Base-by-base conservation (phyloP, 2,329 filamentous ascomycete species). In the Elsinoe fawcettii region DNA sequence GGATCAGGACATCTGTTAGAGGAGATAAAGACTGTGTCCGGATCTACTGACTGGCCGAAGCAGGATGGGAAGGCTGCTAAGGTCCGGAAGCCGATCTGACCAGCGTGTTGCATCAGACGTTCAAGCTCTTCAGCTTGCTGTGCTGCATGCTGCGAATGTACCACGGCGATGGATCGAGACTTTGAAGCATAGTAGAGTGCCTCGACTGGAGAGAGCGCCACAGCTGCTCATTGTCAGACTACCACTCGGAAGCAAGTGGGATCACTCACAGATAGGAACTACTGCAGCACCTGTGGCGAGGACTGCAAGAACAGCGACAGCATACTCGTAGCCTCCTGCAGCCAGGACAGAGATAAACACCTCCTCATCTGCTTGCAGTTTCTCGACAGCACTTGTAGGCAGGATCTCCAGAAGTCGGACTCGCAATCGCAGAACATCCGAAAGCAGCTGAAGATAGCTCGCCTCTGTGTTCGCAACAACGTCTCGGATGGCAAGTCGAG, bases 281-380 rank as follows among this genome's bases (percentile, higher is more conserved):
- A 72, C 71, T 12, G 74, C 75, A 3, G 73, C 76, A 16, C 75
- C 75, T 1, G 76, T 60, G 7, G 76, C 75, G 32, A 76, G 66
- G n/a, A 76, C 68, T 3, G 75, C 72, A 25, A 78, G 66, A 60
- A 77, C 74, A 3, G 71, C 75, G n/a, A 77, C 73, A 3, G 73
- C 69, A 61, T 73, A 78, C 57, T 77, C 75, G 61, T 77, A 77
- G 4, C 75, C 71, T 5, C 74, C 74, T 2, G 73, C 67, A 9
- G 74, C 75, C 30, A 78, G 65, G 3, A 78, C 67, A 23, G 71
- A 73, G 47, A 78, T 71, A 60, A 73, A 77, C 12, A 75, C 70
- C 54, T 73, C 73, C 46, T 71, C 65, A 57, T 69, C 63, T 9
- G 62, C 63, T 4, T 67, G 61, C 25, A 73, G 62, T 16, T 67